Evolutionary conservation across 345 rosid species (phyloP).

Genomic region (Acer campestre): DNA sequence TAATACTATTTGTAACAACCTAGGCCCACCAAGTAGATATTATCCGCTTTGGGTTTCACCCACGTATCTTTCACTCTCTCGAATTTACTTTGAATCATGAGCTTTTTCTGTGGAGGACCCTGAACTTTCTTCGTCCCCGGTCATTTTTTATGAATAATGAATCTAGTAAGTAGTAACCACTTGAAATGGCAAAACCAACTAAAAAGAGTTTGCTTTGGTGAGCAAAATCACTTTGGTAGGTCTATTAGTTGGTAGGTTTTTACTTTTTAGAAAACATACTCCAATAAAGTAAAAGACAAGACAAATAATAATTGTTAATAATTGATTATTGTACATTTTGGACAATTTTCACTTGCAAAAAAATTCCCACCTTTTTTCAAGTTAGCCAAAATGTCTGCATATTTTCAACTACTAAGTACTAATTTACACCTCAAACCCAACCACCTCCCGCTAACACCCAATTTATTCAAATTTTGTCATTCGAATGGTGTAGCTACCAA

Average conservation of each 20-base stretch:
- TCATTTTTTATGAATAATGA: too few relatives aligned
- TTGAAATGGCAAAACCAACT: not conserved
- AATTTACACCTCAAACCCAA: not conserved
- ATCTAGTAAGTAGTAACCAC: not conserved
- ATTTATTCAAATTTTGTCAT: conserved; percentile 1
- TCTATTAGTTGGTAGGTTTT: not conserved
- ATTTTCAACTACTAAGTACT: not conserved
- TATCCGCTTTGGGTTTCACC: too few relatives aligned
- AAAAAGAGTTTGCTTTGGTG: not conserved
- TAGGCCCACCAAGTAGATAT: too few relatives aligned
- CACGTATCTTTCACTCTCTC: too few relatives aligned
- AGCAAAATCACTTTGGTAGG: not conserved
- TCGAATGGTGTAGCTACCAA: conserved; percentile 9
- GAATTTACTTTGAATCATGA: too few relatives aligned
- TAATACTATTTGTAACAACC: too few relatives aligned
- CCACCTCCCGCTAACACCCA: not conserved
- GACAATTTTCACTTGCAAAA: not conserved
- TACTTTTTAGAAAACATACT: not conserved
- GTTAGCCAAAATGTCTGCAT: not conserved
- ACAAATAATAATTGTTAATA: not conserved
- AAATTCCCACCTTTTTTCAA: too few relatives aligned
- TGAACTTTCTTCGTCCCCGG: too few relatives aligned
- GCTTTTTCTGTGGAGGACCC: too few relatives aligned
- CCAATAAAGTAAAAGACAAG: not conserved
- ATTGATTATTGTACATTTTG: not conserved